Percentiles rank a stretch among this genome's conserved stretches.
phyloP scores from a whole-genome alignment of 2,329 filamentous ascomycete species.

The Venturia asperata region DNA sequence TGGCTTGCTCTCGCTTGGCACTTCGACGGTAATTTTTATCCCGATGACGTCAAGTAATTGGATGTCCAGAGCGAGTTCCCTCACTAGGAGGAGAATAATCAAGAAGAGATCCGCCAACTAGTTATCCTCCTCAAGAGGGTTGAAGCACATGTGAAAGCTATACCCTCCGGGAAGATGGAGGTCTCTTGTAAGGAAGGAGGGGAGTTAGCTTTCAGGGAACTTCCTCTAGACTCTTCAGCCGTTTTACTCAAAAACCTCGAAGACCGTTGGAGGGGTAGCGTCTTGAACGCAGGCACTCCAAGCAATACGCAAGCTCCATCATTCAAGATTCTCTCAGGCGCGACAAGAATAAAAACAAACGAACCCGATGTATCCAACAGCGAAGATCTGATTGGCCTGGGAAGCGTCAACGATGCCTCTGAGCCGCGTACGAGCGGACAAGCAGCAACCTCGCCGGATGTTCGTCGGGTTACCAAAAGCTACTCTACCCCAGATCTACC shows the following conservation, averaged over 20 bases:
- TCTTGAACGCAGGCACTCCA: background rate
- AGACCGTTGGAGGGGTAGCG: background rate
- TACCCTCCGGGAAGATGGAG: background rate
- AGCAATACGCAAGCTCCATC: background rate
- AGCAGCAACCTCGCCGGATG: background rate
- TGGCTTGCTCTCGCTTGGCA: no score
- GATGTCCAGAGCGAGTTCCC: no score
- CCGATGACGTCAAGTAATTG: no score
- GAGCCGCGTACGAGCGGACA: background rate
- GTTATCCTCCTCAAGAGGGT: background rate
- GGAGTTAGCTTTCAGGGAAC: background rate
- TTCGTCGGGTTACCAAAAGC: background rate
- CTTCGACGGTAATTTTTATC: no score
- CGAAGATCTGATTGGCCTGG: background rate
- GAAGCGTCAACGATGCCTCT: background rate
- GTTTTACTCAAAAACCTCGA: background rate
- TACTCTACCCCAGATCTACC: no score
- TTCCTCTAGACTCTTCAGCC: background rate
- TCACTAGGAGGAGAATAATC: no score
- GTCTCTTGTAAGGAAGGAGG: background rate
- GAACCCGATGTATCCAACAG: background rate
- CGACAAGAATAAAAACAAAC: background rate
- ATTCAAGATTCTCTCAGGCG: background rate
- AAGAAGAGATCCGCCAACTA: background rate
- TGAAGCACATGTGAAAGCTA: background rate